These are phyloP conservation scores for Helianthus annuus DNA, from an alignment of 129 eudicot genomes.

Conservation along the genomic window HanXRQr2.0-SUNRISE NC_035443.2:95983753-95984252, in stretches of 20 bases:
- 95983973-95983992: constrained; percentile 30
- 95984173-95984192: too few relatives aligned
- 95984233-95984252: too few relatives aligned
- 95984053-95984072: constrained; percentile 41
- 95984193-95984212: too few relatives aligned
- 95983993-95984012: constrained; percentile 34
- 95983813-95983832: neutral
- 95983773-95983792: neutral
- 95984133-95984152: too few relatives aligned
- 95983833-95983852: neutral
- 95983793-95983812: neutral
- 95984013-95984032: constrained; percentile 17
- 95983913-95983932: constrained; percentile 65
- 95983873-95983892: constrained; percentile 53
- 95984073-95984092: constrained; percentile 35
- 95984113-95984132: neutral
- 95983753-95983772: constrained; percentile 64
- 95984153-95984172: too few relatives aligned
- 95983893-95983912: constrained; percentile 83
- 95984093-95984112: constrained; percentile 28
- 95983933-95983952: constrained; percentile 28
- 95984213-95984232: too few relatives aligned
- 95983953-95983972: constrained; percentile 27
- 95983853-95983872: constrained; percentile 54
- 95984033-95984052: constrained; percentile 28